Conservation (phyloP, 257 asterid species). For the Sherardia arvensis region DNA sequence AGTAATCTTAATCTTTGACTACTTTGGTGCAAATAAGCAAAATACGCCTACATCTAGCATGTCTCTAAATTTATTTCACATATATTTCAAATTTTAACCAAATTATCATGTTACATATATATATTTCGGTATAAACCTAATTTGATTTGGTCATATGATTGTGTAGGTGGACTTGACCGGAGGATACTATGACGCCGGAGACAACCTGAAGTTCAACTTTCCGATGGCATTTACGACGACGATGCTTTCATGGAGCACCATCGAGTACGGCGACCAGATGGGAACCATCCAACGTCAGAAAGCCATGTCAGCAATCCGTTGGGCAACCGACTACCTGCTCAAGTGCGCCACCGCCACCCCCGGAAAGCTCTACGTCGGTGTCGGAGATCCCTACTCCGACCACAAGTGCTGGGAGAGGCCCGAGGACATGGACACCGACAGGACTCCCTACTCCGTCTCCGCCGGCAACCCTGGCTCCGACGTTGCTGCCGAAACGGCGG, state of each 20-base stretch:
- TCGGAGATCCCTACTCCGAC: conserved; percentile 73
- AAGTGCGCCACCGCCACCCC: conserved; percentile 71
- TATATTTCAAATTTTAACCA: too few species aligned
- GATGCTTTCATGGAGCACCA: conserved; percentile 68
- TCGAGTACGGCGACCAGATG: conserved; percentile 56
- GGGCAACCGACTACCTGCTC: conserved; percentile 82
- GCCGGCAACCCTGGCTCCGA: conserved; percentile 69
- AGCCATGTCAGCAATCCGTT: conserved; percentile 49
- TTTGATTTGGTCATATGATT: too few species aligned
- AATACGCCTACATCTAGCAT: too few species aligned
- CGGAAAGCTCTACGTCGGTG: conserved; percentile 67
- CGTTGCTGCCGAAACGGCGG: conserved; percentile 88
- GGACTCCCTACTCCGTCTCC: conserved; percentile 55
- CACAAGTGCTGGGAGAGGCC: conserved; percentile 90
- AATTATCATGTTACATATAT: too few species aligned
- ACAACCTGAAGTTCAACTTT: conserved; percentile 78
- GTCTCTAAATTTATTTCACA: too few species aligned
- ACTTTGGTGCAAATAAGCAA: too few species aligned
- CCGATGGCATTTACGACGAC: conserved; percentile 88
- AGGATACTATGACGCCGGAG: conserved; percentile 90
- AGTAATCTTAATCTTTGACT: too few species aligned
- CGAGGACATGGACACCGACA: conserved; percentile 71
- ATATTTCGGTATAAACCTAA: too few species aligned
- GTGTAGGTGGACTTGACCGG: conserved; percentile 87
- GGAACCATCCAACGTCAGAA: conserved; percentile 35